Base-by-base conservation (phyloP, 148 eudicot species). In the Cornus controversa region DNA sequence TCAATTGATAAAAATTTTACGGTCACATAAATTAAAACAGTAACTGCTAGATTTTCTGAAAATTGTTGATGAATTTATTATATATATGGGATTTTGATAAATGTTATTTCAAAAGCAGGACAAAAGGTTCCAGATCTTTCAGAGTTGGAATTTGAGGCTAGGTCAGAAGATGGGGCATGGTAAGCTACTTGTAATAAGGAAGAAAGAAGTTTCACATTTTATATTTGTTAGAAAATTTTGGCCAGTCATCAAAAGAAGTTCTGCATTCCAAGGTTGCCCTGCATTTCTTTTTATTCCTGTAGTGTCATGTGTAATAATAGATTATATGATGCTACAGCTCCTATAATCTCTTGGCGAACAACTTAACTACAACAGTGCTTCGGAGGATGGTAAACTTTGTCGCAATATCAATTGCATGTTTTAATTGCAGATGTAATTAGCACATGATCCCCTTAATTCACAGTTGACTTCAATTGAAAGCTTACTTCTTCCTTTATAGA, bases 151-250 rank as follows among this genome's bases (percentile, higher is more conserved):
- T 94, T 92, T 73, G 98, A 94, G 84, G 98, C 98, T 50, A 90
- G 82, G 75, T 94, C 92, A 58, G 84, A 73, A 73, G 98, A 94
- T 82, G 94, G 89, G 77, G 98, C 97, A 65, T 94, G 98, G 98
- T 94, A 85, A 86, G 86, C 70, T 66, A 66, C 3, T 42, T 71
- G 53, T 81, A 9, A 45, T 50, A 50, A 75, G 67, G 42, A 34
- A 40, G 18, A 70, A 28, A 26, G 29, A 29, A 74, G 70, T 67
- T 37, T 50, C n/a, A 0, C 24, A 9, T 75, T 63, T 72, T 54
- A 1, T 62, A 69, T 34, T 76, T 50, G 58, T 5, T 70, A 18
- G 4, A 65, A 16, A 13, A 8, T 58, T 57, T 66, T 63, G 14
- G 66, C 67, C 62, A 25, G 31, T 40, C 10, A 0, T 40, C 45